These are phyloP conservation scores for Aurantiochytrium sp. DNA, from an alignment of 108 stramenopile species.

Conservation along the genomic window DNA sequence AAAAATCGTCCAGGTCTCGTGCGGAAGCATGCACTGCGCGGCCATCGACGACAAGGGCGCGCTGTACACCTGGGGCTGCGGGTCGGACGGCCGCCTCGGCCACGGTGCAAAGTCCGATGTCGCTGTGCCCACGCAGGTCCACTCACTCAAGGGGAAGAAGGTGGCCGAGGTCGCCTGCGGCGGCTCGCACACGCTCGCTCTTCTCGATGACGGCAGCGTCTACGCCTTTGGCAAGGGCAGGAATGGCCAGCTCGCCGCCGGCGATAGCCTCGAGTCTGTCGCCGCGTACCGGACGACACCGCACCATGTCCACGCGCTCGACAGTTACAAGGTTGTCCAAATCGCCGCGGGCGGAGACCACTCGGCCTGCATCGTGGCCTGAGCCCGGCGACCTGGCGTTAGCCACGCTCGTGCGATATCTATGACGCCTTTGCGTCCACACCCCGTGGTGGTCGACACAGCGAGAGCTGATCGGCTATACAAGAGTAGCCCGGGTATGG, in stretches of 20 bases:
- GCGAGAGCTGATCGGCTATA: neutral
- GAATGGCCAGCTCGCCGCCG: constrained; percentile 38
- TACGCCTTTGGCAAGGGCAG: constrained; percentile 45
- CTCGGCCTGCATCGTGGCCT: neutral
- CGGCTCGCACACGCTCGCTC: constrained; percentile 24
- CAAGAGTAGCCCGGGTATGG: too few species aligned
- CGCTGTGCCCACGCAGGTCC: neutral
- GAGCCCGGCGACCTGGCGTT: neutral
- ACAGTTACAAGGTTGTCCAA: neutral
- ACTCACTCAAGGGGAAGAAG: neutral
- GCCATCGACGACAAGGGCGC: neutral
- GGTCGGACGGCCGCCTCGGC: constrained; percentile 39
- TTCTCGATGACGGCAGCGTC: constrained; percentile 28
- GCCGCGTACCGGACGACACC: neutral
- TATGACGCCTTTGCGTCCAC: too few species aligned
- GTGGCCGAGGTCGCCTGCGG: constrained; percentile 16
- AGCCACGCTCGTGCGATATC: too few species aligned
- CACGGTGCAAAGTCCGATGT: neutral
- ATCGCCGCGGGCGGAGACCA: neutral
- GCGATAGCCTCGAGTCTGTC: constrained; percentile 20
- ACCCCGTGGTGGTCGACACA: neutral
- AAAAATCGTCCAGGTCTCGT: neutral
- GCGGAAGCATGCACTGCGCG: constrained; percentile 4
- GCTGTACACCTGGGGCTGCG: constrained; percentile 37
- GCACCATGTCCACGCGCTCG: neutral